A percentile compares a stretch with the other conserved stretches of the same genome.
Evolutionary conservation across 192 early-diverging fungal species (phyloP).

Genomic region (Glomus cerebriforme): DNA sequence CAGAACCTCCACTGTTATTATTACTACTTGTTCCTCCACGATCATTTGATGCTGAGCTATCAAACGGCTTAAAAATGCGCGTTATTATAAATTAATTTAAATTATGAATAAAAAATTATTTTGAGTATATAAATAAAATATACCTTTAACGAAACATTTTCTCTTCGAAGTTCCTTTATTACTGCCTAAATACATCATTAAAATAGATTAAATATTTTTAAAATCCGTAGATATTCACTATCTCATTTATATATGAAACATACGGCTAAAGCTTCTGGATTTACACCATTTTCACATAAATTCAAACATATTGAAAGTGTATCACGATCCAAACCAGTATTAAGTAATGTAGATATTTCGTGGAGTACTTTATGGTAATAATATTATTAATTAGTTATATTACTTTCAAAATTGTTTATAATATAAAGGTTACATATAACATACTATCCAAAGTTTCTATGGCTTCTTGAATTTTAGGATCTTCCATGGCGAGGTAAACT

Average conservation of each 20-base stretch:
- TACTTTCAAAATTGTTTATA: not conserved
- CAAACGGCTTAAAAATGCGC: not conserved
- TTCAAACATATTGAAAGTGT: constrained; percentile 72
- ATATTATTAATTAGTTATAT: not conserved
- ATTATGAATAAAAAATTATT: not conserved
- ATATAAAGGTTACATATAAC: not conserved
- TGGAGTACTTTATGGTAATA: constrained; percentile 45
- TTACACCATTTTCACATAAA: constrained; percentile 77
- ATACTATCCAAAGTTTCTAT: constrained; percentile 47
- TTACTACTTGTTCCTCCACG: not conserved
- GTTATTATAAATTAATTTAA: not conserved
- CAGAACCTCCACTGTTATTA: too few species aligned
- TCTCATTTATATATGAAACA: not conserved
- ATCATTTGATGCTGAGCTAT: not conserved
- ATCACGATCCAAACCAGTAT: constrained; percentile 73
- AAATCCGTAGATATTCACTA: not conserved
- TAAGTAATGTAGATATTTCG: constrained; percentile 74
- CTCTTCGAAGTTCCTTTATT: constrained; percentile 49
- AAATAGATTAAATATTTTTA: not conserved
- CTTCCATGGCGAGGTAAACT: constrained; percentile 1
- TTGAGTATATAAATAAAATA: not conserved
- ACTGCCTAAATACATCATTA: constrained; percentile 38
- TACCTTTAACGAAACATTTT: constrained; percentile 40
- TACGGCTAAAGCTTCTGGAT: constrained; percentile 77
- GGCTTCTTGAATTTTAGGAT: constrained; percentile 40